Conservation (phyloP, 2,329 filamentous ascomycete genomes). For the Aspergillus nomiae region DNA sequence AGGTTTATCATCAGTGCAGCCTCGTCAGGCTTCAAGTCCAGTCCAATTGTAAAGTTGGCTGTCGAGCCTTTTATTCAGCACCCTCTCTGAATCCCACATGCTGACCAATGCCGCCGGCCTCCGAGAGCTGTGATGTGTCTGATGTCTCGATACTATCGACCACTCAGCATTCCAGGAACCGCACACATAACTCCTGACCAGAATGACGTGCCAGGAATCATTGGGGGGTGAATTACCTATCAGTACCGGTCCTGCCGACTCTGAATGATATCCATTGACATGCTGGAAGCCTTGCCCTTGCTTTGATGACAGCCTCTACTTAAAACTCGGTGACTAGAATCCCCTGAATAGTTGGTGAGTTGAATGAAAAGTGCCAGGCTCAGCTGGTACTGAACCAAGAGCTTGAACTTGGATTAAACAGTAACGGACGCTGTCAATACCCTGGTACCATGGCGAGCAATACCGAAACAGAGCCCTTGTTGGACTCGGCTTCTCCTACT, state of each 20-base stretch:
- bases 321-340: neutral
- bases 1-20: neutral
- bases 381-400: neutral
- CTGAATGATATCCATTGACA: neutral
- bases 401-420: neutral
- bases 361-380: too few relatives aligned
- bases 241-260: neutral
- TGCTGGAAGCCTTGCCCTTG: neutral
- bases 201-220: slow-evolving; percentile 31
- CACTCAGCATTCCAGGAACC: neutral
- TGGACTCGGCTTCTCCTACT: slow-evolving; percentile 6
- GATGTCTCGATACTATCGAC: neutral
- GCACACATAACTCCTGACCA: slow-evolving; percentile 23
- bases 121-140: neutral
- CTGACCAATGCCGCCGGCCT: neutral
- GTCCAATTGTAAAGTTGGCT: too few relatives aligned
- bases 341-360: neutral
- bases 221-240: neutral
- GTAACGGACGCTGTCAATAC: too few relatives aligned
- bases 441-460: slow-evolving; percentile 19
- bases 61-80: too few relatives aligned
- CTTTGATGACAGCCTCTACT: neutral
- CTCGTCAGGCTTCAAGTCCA: neutral
- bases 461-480: slow-evolving; percentile 23
- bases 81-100: neutral